Base-by-base conservation (phyloP, 2,329 filamentous ascomycete species). In the Camillea tinctor region DNA sequence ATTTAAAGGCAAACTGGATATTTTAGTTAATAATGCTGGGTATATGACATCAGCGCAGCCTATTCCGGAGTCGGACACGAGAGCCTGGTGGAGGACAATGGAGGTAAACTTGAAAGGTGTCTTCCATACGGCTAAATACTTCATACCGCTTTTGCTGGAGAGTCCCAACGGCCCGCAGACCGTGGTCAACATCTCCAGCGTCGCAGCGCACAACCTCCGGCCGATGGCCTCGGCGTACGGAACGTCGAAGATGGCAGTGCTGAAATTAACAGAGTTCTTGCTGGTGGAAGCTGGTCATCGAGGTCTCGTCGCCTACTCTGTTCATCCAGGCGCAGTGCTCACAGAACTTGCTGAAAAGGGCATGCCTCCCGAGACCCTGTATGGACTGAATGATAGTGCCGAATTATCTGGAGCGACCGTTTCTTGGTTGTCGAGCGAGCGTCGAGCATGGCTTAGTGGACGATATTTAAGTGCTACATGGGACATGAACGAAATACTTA, bases 401-500 rank as follows among this genome's bases (percentile, higher is more conserved):
- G 68, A 68, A 49, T 53, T 72, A 30, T 56, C 64, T n/a, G 66
- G 65, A 5, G 66, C 74, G 49, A 69, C 70, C 1, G 63, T 74
- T 23, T 59, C 65, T 1, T 74, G 69, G 67, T 60, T 74, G 26
- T 69, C 69, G 2, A 61, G 60, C 7, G 69, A 74, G 64, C 69
- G 69, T 21, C 68, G 72, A 23, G 71, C 74, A 6, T 79, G 77
- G 77, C 65, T 79, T 17, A 60, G 56, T 40, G 76, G 74, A 0
- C 67, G 74, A 57, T 78, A 75, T 59, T 53, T 77, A 1, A 73
- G 68, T 60, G 68, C 63, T n/a, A 73, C 63, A 0, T 77, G 75
- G 76, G 74, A 77, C 60, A 74, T 78, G 74, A 60, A 66, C 51
- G 71, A 77, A 60, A 58, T 77, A 6, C 36, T 71, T 55, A 58